Evolutionary conservation across 129 eudicot species (phyloP), one percentile per base, ranked within the genome.

Genomic region (Pseudognaphalium luteoalbum): DNA sequence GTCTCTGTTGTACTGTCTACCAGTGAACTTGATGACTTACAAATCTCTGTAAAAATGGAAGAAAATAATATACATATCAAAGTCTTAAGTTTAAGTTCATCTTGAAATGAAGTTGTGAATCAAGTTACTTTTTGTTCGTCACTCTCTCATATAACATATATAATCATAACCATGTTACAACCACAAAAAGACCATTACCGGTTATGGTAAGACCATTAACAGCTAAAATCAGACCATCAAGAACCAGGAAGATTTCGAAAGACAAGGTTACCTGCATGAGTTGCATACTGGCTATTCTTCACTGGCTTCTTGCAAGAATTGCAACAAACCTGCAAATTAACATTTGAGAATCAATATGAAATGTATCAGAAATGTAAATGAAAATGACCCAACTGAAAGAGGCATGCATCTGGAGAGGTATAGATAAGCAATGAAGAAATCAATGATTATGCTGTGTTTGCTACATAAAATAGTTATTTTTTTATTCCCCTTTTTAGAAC

Each of bases 251-350:
- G 37, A 63, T 66, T n/a, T 19, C 10, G 42, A 39, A 70, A 60
- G 9, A 71, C 10, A 33, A 77, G 29, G 58, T 57, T 72, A 92
- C 97, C 97, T 89, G 91, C 86, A 86, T 92, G 97, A 51, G 80
- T 83, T 71, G 91, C 85, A 29, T 84, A 92, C 71, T 83, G 96
- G 80, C 93, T 92, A 83, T 71, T 83, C 85, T 85, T 89, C 87
- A 92, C 85, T 77, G 97, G 97, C 83, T 87, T 92, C 88, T 85
- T 92, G 81, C 97, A 92, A 68, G 86, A 83, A 82, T 87, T 86
- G 81, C 97, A 92, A 82, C 88, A 66, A 64, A 92, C 97, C 97
- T 92, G 67, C 85, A 83, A 70, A 66, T 50, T 68, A 32, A 80
- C 39, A 75, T 59, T 35, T 60, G 54, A 79, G 59, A 61, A 59